phyloP scores from a whole-genome alignment of 129 eudicot species.

The Artemisia annua region DNA sequence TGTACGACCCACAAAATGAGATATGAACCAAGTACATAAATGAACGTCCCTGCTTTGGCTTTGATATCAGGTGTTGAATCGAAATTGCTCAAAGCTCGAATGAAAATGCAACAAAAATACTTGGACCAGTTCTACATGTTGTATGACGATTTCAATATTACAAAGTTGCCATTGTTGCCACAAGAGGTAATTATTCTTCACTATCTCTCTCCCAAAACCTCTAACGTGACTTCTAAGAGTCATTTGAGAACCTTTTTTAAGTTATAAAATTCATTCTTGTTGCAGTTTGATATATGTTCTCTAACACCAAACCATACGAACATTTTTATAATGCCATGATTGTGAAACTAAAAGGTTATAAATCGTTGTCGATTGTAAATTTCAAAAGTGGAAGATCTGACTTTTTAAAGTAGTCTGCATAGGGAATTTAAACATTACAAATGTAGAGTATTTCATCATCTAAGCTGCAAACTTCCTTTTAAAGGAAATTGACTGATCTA shows the following conservation, averaged over 20 bases:
- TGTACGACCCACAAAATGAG: neutral
- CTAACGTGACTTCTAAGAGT: slow-evolving; percentile 19
- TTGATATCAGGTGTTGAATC: slow-evolving; percentile 64
- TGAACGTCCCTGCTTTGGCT: neutral
- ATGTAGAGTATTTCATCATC: neutral
- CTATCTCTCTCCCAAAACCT: neutral
- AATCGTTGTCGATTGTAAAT: neutral
- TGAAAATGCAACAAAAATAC: slow-evolving; percentile 96
- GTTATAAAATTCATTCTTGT: neutral
- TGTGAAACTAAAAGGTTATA: slow-evolving; percentile 8
- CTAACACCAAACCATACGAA: neutral
- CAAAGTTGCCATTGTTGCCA: slow-evolving; percentile 86
- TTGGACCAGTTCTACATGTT: slow-evolving; percentile 92
- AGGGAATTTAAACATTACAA: neutral
- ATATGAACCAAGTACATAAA: neutral
- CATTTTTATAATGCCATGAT: neutral
- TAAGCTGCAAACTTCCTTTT: neutral
- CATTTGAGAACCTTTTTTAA: neutral
- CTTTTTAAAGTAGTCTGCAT: neutral
- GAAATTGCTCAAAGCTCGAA: slow-evolving; percentile 96
- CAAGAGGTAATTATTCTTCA: slow-evolving; percentile 63
- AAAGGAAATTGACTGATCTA: slow-evolving; percentile 9
- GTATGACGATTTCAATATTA: slow-evolving; percentile 90
- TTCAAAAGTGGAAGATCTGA: neutral
- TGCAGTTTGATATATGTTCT: neutral